Evolutionary conservation across 768 basidiomycete species (phyloP), one percentile per base, ranked within the genome.

Genomic region (Russula earlei): DNA sequence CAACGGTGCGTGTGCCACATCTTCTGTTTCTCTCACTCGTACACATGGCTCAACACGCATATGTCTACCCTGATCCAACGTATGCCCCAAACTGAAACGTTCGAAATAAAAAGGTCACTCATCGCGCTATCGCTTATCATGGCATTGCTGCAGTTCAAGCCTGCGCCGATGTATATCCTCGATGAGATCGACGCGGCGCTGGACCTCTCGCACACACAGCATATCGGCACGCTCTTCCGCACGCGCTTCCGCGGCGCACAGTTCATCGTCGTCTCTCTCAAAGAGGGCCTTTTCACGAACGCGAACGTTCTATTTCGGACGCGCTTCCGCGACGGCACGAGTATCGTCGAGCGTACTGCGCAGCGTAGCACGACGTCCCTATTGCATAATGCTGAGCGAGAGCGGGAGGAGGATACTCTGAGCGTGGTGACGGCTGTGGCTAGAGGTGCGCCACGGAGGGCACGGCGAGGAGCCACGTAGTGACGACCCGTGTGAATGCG

Each of bases 131-230:
- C 95, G 12, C 78, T 99, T 37, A 98, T 98, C 74, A 95, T 99
- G 93, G 88, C 96, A 0, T 81, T 99, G 17, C 82, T 98, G n/a
- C 93, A 97, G 68, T 97, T 97, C 79, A 97, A 97, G 67, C 94
- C 95, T 8, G 94, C 95, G 15, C 95, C 93, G 2, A 93, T 98
- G 91, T 98, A 98, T 70, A 99, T 99, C 67, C 80, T 99, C 9
- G 96, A 99, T 71, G 96, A 99, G 71, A 95, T 99, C 60, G 96
- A 98, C 69, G 94, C 96, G 0, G 95, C 95, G 8, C 79, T 98
- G 25, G 96, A 99, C 71, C 74, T 98, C 12, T 94, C 91, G 27
- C 92, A 95, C 63, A 95, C 91, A 1, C 93, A 98, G 65, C 91
- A 99, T 69, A 97, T 99, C 57, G 96, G 95, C 29, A 91, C 92